phyloP scores from a whole-genome alignment of 768 basidiomycete genomes.

The Boletales sp. region DNA sequence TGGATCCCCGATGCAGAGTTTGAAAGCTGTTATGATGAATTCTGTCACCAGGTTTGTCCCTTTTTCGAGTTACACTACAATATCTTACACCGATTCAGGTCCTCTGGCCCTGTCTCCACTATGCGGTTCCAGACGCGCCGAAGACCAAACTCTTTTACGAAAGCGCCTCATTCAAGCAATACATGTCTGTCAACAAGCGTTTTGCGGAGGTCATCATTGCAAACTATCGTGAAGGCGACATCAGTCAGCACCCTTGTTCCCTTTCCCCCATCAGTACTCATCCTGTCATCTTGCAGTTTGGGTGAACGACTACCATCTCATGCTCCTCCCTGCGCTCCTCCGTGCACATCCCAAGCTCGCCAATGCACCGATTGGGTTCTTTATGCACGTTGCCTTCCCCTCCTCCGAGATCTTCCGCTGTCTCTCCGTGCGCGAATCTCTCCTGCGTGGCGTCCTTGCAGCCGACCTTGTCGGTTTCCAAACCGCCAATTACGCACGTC shows the following conservation, averaged over 20 bases:
- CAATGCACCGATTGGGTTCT: conserved; percentile 64
- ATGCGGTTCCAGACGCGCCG: conserved; percentile 82
- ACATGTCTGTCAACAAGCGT: conserved; percentile 84
- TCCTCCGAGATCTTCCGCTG: conserved; percentile 95
- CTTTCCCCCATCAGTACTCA: conserved; percentile 5
- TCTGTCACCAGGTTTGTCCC: conserved; percentile 70
- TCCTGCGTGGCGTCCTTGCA: conserved; percentile 86
- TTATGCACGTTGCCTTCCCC: conserved; percentile 96
- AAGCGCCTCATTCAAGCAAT: conserved; percentile 77
- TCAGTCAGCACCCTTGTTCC: conserved; percentile 39
- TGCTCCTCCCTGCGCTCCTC: conserved; percentile 86
- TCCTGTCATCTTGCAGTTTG: conserved; percentile 41
- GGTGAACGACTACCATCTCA: conserved; percentile 96
- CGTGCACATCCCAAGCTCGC: conserved; percentile 53
- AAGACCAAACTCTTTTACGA: conserved; percentile 82
- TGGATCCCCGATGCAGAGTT: conserved; percentile 85
- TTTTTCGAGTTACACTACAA: conserved; percentile 7
- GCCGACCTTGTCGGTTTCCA: conserved; percentile 95
- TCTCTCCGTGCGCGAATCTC: conserved; percentile 69
- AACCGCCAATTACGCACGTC: conserved; percentile 76
- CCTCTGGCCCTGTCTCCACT: conserved; percentile 85
- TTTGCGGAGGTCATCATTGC: conserved; percentile 84
- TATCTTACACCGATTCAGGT: conserved; percentile 38
- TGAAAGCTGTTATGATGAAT: conserved; percentile 76
- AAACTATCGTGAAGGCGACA: conserved; percentile 83